Percentiles rank a stretch among this genome's conserved stretches.
Conservation (phyloP, 495 filamentous ascomycete species). For the Neurospora discreta region DNA sequence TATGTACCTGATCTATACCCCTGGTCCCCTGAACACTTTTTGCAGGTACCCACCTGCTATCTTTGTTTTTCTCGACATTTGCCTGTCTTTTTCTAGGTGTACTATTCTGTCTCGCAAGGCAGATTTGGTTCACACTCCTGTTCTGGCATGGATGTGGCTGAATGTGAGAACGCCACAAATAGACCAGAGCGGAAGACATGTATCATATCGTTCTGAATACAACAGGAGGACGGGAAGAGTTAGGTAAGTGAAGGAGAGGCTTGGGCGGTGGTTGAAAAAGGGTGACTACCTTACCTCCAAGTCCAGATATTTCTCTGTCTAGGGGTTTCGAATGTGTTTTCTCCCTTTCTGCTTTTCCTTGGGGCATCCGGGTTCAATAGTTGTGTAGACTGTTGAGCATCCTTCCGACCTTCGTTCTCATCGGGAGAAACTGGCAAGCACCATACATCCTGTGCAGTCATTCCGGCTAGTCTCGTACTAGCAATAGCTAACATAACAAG, state of each 20-base stretch:
- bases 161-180: background rate
- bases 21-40: background rate
- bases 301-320: background rate
- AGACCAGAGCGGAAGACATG: background rate
- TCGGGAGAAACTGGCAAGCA: background rate
- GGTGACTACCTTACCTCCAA: background rate
- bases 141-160: background rate
- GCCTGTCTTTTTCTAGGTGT: background rate
- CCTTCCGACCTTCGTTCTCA: background rate
- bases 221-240: background rate
- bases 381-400: background rate
- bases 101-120: background rate
- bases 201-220: background rate
- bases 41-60: background rate
- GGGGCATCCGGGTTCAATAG: background rate
- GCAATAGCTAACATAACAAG: background rate
- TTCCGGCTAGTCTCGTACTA: background rate
- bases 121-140: background rate
- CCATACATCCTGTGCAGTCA: background rate
- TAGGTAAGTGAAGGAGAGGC: background rate
- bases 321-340: background rate
- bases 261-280: background rate
- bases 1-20: background rate
- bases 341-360: background rate
- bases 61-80: background rate